These are phyloP conservation scores for Acer saccharum DNA, from an alignment of 345 rosid species.

Conservation along the genomic window DNA sequence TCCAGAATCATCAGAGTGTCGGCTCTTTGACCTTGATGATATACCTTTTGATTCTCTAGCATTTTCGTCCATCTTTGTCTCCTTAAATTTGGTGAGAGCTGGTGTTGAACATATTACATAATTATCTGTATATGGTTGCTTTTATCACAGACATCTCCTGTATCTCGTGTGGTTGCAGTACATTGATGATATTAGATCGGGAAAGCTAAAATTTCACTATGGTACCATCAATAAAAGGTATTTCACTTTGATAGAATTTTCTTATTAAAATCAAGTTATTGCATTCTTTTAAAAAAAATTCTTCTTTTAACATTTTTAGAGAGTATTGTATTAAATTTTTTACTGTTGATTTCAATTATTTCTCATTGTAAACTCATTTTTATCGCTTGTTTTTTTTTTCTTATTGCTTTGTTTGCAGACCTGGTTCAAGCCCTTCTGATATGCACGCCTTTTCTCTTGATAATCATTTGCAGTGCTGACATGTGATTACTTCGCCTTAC, in stretches of 20 bases:
- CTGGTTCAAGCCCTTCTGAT: conserved; percentile 90
- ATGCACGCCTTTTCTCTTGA: conserved; percentile 79
- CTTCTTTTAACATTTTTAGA: not conserved
- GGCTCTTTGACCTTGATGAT: conserved; percentile 72
- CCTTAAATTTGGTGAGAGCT: conserved; percentile 73
- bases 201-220: conserved; percentile 76
- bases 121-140: not conserved
- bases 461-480: conserved; percentile 70
- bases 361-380: conserved; percentile 7
- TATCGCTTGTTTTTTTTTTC: conserved; percentile 2
- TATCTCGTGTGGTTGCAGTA: conserved; percentile 52
- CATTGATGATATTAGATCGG: conserved; percentile 69
- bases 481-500: conserved; percentile 16
- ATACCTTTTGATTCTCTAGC: conserved; percentile 92
- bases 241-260: not conserved
- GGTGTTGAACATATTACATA: conserved; percentile 1
- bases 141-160: not conserved
- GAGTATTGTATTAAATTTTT: not conserved
- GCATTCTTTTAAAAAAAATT: not conserved
- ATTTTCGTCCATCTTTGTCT: conserved; percentile 86
- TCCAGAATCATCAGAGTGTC: conserved; percentile 89
- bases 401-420: conserved; percentile 48
- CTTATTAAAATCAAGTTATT: not conserved
- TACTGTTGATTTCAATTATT: not conserved
- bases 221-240: conserved; percentile 93